Base-by-base conservation (phyloP, 768 basidiomycete genomes). In the Boletus speciosus region DNA sequence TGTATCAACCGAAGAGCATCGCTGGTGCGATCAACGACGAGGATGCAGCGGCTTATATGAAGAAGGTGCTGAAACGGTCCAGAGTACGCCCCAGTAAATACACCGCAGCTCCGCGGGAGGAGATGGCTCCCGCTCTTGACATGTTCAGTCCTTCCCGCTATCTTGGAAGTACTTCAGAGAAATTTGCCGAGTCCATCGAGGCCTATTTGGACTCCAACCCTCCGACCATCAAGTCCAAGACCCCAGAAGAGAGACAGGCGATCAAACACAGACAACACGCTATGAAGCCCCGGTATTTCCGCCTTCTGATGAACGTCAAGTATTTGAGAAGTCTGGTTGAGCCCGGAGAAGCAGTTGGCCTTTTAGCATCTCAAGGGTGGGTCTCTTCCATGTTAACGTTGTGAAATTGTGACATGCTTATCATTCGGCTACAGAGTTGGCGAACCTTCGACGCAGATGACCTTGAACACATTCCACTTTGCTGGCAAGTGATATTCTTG, bases 401-500 rank as follows among this genome's bases (percentile, higher is more conserved):
- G 16, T 29, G n/a, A 45, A 8, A 34, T 31, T 49, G 16, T 29
- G n/a, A 45, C 10, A 34, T 34, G 15, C 36, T 54, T 52, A 50
- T 42, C 51, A 44, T 48, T 49, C 7, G 9, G 34, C 45, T 49
- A 8, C 55, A 98, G 97, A 74, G 84, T 99, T 40, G 97, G 97
- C 48, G 97, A 99, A 71, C 97, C 97, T 5, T 99, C 97, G 15
- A 99, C 97, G 0, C 97, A 99, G 70, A 99, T 99, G 97, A 99
- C 97, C 9, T 75, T 99, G 58, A 99, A 99, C 69, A 99, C 97
- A 12, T 99, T 99, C 83, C 97, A 99, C 76, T 95, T 99, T 65
- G 97, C 97, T 61, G 96, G 93, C 85, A 70, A 64, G 81, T 66
- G 36, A 58, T 54, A 44, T 37, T 29, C 35, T 23, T 11, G 4